Percentiles rank a stretch among this genome's conserved stretches.
Evolutionary conservation across 192 early-diverging fungal species (phyloP).

Genomic region (Backusella luteola): DNA sequence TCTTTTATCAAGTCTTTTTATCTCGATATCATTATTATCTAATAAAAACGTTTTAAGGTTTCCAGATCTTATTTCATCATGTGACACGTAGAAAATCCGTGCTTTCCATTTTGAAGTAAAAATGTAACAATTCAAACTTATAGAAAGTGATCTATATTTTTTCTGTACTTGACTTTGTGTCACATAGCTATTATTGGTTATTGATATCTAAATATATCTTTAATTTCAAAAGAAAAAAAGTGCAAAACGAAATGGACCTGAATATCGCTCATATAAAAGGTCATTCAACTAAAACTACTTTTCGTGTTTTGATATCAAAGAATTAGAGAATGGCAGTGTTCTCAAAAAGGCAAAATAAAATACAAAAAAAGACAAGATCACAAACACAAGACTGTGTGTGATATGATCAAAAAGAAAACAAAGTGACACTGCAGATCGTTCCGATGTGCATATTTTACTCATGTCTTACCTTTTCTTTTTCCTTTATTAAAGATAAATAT

Average conservation of each 20-base stretch:
- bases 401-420: background rate
- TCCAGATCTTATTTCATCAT: background rate
- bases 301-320: too few species aligned
- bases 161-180: too few species aligned
- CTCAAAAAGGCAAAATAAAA: background rate
- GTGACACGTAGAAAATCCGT: background rate
- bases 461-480: background rate
- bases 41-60: background rate
- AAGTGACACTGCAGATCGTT: background rate
- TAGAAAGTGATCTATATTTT: background rate
- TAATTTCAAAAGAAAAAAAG: too few species aligned
- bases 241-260: too few species aligned
- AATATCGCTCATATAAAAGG: too few species aligned
- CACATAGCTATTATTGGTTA: too few species aligned
- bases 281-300: too few species aligned
- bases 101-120: background rate
- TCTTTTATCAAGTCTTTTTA: background rate
- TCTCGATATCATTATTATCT: background rate
- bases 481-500: background rate
- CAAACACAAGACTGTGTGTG: background rate
- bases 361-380: background rate
- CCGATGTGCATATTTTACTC: background rate
- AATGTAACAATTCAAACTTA: background rate
- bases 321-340: background rate
- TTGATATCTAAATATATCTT: too few species aligned